phyloP scores from a whole-genome alignment of 371 early-diverging fungal genomes.

The Mucor ambiguus region DNA sequence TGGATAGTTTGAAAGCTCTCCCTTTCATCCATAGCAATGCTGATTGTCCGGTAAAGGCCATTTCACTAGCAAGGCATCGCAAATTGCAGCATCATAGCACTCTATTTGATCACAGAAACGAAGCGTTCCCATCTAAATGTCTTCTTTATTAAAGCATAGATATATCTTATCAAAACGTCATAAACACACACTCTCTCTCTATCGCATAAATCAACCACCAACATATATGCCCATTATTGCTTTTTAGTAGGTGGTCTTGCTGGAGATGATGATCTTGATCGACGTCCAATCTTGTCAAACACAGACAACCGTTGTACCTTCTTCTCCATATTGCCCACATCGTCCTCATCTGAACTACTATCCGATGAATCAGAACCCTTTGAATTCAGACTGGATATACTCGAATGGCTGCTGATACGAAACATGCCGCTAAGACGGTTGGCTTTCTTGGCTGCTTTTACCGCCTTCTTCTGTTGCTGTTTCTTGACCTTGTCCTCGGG shows the following conservation, averaged over 20 bases:
- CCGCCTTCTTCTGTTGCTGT: conserved; percentile 36
- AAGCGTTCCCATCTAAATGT: too few relatives aligned
- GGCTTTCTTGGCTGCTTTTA: conserved; percentile 29
- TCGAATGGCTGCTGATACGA: conserved; percentile 36
- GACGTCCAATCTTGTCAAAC: conserved; percentile 36
- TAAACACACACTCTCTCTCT: too few relatives aligned
- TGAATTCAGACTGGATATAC: conserved; percentile 25
- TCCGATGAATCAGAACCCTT: conserved; percentile 31
- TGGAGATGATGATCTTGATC: conserved; percentile 46
- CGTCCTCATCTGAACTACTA: conserved; percentile 27
- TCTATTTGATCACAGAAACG: too few relatives aligned
- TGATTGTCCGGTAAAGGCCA: too few relatives aligned
- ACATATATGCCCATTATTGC: not conserved
- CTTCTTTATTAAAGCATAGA: too few relatives aligned
- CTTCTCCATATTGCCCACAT: conserved; percentile 23
- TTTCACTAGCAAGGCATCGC: too few relatives aligned
- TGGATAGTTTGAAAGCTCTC: too few relatives aligned
- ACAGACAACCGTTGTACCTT: conserved; percentile 37
- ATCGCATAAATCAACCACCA: not conserved
- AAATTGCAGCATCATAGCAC: too few relatives aligned
- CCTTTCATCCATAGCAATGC: too few relatives aligned
- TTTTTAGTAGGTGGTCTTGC: conserved; percentile 19
- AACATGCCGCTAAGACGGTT: conserved; percentile 50
- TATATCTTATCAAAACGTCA: too few relatives aligned
- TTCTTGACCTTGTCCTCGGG: conserved; percentile 59